These are phyloP conservation scores for Pichia membranifaciens DNA, from an alignment of 805 yeast genomes.

Conservation along the genomic window DNA sequence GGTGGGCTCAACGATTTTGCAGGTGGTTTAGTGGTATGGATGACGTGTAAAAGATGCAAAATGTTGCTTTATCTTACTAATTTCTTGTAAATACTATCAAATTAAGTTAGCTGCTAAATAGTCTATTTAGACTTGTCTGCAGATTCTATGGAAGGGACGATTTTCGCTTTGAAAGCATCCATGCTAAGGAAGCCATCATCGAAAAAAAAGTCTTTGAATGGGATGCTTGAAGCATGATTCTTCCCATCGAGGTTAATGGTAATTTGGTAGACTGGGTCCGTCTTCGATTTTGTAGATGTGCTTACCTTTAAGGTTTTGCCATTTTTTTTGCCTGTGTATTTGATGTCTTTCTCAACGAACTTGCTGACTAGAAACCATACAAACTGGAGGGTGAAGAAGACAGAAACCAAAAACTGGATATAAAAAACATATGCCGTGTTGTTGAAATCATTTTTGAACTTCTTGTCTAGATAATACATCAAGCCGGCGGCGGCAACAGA, in stretches of 20 bases:
- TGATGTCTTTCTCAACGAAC: constrained; percentile 37
- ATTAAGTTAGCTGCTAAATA: background rate
- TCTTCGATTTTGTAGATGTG: constrained; percentile 33
- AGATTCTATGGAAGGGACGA: constrained; percentile 19
- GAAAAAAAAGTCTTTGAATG: constrained; percentile 41
- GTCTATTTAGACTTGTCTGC: constrained; percentile 21
- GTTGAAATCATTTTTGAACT: constrained; percentile 36
- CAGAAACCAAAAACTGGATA: constrained; percentile 32
- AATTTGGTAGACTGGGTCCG: constrained; percentile 41
- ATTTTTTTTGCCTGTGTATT: constrained; percentile 40
- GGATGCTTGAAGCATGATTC: constrained; percentile 22
- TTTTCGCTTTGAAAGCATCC: constrained; percentile 27
- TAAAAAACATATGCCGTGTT: constrained; percentile 32
- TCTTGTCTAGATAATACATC: constrained; percentile 45
- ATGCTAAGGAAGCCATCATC: constrained; percentile 40
- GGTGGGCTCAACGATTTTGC: constrained; percentile 29
- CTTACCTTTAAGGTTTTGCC: constrained; percentile 34
- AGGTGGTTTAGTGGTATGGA: constrained; percentile 30
- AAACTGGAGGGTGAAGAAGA: constrained; percentile 35
- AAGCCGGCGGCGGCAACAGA: constrained; percentile 42
- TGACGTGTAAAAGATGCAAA: constrained; percentile 11
- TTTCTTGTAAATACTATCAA: background rate
- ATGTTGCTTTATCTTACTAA: background rate
- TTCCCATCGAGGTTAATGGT: constrained; percentile 27
- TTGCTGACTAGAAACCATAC: constrained; percentile 32